Conservation (phyloP, 2,329 filamentous ascomycete species). For the Aspergillus sclerotialis region DNA sequence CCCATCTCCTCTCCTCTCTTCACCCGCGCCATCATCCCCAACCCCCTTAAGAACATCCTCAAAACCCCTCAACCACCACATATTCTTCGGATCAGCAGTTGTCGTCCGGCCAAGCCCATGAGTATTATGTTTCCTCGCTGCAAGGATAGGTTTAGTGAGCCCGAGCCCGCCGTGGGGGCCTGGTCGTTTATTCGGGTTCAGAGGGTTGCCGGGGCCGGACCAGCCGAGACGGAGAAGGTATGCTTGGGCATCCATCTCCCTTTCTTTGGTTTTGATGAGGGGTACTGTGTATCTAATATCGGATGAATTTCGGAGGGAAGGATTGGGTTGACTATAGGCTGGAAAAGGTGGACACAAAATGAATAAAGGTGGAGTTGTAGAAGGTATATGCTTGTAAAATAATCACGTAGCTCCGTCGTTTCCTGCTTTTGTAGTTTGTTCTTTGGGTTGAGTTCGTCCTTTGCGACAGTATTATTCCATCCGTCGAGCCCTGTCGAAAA, state of each 20-base stretch:
- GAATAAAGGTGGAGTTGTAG: no score
- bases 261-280: conserved; percentile 1
- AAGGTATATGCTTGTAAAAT: no score
- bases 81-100: conserved; percentile 58
- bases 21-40: conserved; percentile 52
- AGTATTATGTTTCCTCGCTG: conserved; percentile 75
- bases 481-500: no score
- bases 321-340: not conserved
- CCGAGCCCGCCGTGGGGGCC: conserved; percentile 59
- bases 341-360: no score
- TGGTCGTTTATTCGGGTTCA: conserved; percentile 57
- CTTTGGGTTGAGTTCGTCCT: no score
- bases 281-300: not conserved
- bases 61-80: conserved; percentile 97
- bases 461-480: no score
- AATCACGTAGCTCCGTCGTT: no score
- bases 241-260: conserved; percentile 85
- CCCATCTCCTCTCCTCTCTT: conserved; percentile 48
- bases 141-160: conserved; percentile 73
- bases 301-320: not conserved
- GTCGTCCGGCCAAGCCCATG: conserved; percentile 75
- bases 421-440: no score
- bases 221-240: conserved; percentile 83
- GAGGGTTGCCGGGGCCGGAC: conserved; percentile 79
- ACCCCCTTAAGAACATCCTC: conserved; percentile 82